Conservation (phyloP, 495 filamentous ascomycete species). For the Trichoderma reesei region DNA sequence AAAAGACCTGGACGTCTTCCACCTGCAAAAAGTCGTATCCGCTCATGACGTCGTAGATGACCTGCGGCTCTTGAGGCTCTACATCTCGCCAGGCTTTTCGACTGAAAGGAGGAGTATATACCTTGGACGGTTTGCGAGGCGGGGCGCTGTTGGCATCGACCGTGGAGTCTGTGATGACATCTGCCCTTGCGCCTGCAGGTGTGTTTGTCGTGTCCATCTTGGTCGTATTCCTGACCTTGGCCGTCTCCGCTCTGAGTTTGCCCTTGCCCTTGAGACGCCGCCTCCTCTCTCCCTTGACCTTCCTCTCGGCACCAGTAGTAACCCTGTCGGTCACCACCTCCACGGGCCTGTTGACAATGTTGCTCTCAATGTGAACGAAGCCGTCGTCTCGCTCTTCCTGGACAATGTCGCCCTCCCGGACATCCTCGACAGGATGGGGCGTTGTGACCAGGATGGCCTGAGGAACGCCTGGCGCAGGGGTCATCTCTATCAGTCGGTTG, state of each 20-base stretch:
- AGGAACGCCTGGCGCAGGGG: background rate
- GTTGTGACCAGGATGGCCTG: background rate
- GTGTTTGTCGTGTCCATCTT: background rate
- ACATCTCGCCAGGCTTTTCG: background rate
- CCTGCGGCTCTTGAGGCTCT: conserved; percentile 4
- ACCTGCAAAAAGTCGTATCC: background rate
- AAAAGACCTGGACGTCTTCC: background rate
- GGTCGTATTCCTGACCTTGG: background rate
- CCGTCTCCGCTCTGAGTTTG: background rate
- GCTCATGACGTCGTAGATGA: conserved; percentile 5
- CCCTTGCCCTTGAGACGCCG: background rate
- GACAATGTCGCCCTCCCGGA: background rate
- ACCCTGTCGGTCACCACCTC: background rate
- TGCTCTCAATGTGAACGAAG: conserved; percentile 4
- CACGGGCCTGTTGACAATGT: background rate
- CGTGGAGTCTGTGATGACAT: background rate
- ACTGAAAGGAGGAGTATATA: conserved; percentile 4
- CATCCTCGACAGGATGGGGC: conserved; percentile 1
- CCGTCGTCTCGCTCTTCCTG: background rate
- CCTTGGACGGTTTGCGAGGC: conserved; percentile 5
- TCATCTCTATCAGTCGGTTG: conserved; percentile 4
- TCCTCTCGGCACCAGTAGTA: background rate
- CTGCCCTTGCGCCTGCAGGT: background rate
- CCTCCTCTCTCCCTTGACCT: background rate
- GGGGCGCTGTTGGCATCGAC: background rate